Base-by-base conservation (phyloP, 2,329 filamentous ascomycete species). In the Hymenoscyphus salicellus region DNA sequence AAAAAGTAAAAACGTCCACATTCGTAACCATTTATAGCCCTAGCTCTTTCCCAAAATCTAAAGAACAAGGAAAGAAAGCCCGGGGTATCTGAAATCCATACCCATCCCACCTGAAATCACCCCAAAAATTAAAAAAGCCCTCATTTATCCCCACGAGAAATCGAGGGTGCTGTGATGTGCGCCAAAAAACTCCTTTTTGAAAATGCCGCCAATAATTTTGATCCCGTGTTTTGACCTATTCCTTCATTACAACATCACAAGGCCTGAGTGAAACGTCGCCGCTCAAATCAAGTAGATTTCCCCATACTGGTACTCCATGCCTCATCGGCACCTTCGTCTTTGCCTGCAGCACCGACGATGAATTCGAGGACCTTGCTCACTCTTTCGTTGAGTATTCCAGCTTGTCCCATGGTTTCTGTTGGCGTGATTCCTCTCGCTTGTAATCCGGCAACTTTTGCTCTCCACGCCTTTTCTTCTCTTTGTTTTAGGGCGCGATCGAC, bases 361-460 rank as follows among this genome's bases (percentile, higher is more conserved):
- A 79, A 77, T 64, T 78, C 76, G 41, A 79, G 69, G 16, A 79
- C 75, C 59, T 75, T 76, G 60, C 75, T 76, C 38, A 79, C 74
- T 59, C 74, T 71, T 57, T 79, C 77, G 59, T 78, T 78, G 49
- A 78, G 64, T 38, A 77, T 78, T 7, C 75, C 76, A 10, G 73
- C 73, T 62, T 68, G 66, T 55, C 70, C 63, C 64, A 70, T 70
- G 4, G 64, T 68, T 49, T 72, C 73, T 8, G 71, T 72, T n/a
- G 71, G 71, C 6, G 68, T 70, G 5, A 76, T 65, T 5, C 75
- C 76, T 14, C 72, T 71, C 0, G 76, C 75, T 60, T 77, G 74
- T 60, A 75, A 71, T 3, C 76, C 77, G 0, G 75, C 76, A 49
- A 72, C 73, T 66, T 75, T 77, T 6, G 76, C 77, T 43, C 73